Evolutionary conservation across 257 asterid genomes (phyloP), one percentile per base, ranked within the genome.

Genomic region (Leptodermis oblonga): DNA sequence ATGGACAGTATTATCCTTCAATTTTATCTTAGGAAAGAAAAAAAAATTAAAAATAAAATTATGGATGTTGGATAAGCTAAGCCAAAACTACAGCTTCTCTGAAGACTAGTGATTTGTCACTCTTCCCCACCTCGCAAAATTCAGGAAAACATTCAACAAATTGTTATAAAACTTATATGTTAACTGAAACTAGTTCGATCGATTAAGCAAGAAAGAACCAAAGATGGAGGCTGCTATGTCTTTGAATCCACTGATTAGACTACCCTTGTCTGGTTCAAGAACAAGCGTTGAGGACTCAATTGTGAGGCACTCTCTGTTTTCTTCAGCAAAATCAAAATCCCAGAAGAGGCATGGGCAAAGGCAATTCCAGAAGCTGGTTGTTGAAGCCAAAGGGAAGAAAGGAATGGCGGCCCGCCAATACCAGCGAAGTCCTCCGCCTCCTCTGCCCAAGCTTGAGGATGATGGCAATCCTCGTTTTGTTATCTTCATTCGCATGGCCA

Each of bases 381-480:
- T 94, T 62, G 89, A 86, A 79, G 97, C 97, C 0, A 94, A 91
- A 63, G 87, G 97, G 46, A 94, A 83, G 85, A 91, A 88, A 84
- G 99, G 97, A 75, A 89, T 89, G 94, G 92, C 87, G 23, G 82
- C 89, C 6, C 79, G 87, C 48, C 96, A 85, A 45, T 94, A 48
- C 79, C 95, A 87, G 76, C 83, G 95, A 9, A 9, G 73, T 11
- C 73, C 86, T 43, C 92, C 96, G 12, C 94, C 97, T 28, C 83
- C 96, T 46, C 72, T 94, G 42, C 97, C 97, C 56, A 91, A 87
- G 83, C 84, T 94, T 72, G 99, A 94, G 77, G 99, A 94, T 65
- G 99, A 94, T 81, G 99, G 97, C 69, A 89, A 91, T 82, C 99
- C 97, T 4, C 88, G 88, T 77, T 94, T 94, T 46, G 96, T 94